These are phyloP conservation scores for Apiospora koreana DNA, from an alignment of 2,329 filamentous ascomycete genomes.

Conservation along the genomic window DNA sequence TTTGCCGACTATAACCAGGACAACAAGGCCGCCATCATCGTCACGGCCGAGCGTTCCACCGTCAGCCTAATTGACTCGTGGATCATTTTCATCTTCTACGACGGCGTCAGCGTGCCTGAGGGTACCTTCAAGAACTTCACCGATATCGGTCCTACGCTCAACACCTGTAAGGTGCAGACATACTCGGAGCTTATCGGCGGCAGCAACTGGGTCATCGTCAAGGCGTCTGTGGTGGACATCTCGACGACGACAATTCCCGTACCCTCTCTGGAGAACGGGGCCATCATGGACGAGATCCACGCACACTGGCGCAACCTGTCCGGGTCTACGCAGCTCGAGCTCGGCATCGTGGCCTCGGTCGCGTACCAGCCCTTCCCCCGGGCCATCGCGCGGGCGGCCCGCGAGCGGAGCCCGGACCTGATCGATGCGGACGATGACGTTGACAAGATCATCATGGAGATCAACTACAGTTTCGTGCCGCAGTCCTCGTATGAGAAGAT, in stretches of 20 bases:
- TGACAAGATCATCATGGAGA: constrained; percentile 43
- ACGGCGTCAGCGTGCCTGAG: constrained; percentile 52
- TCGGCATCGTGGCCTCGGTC: constrained; percentile 34
- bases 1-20: constrained; percentile 60
- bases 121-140: constrained; percentile 60
- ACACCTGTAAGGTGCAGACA: constrained; percentile 47
- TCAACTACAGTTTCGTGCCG: constrained; percentile 42
- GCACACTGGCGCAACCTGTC: constrained; percentile 35
- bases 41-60: constrained; percentile 50
- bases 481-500: constrained; percentile 32
- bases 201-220: constrained; percentile 44
- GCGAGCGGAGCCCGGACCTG: constrained; percentile 36
- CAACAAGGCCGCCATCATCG: constrained; percentile 60
- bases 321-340: constrained; percentile 25
- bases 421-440: constrained; percentile 40
- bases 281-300: constrained; percentile 33
- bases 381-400: constrained; percentile 34
- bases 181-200: constrained; percentile 48
- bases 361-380: constrained; percentile 42
- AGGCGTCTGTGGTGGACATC: constrained; percentile 34
- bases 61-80: constrained; percentile 51
- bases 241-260: constrained; percentile 39
- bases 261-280: constrained; percentile 27
- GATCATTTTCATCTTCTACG: constrained; percentile 65
- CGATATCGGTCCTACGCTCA: constrained; percentile 42